Evolutionary conservation across 352 stramenopile genomes (phyloP), one percentile per base, ranked within the genome.

Genomic region (Globisporangium alternatum): DNA sequence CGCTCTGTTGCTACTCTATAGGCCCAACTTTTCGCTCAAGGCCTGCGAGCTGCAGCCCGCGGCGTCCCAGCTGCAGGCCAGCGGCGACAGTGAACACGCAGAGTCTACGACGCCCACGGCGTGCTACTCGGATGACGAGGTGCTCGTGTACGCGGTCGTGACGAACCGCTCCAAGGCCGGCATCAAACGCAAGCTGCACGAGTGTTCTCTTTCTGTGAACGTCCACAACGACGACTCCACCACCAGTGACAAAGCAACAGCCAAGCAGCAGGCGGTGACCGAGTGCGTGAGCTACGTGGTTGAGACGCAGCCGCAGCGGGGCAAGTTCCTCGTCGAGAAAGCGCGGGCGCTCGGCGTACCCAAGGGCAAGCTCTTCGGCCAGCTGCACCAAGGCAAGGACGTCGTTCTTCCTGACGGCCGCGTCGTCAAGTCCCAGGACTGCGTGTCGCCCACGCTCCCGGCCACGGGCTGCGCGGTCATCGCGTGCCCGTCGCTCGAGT

Each of bases 241-340:
- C 39, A 15, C 22, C 35, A n/a, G 25, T 30, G 48, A 37, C 21
- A 4, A 53, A 7, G 17, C 28, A 37, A 28, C 56, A 13, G 2
- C 25, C 9, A 21, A 65, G 19, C 22, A 22, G 7, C 7, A 51
- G 35, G 10, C 53, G 12, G 39, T 60, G 12, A 78, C 85, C 37
- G 73, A 80, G 37, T 78, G 72, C 53, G 81, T 89, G 51, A 89
- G 76, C 47, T 95, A 92, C 66, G 71, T 95, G 21, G 72, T 91
- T 25, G 83, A 93, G 66, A 93, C 84, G n/a, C 75, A 69, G 3
- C 67, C 71, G 21, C 80, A 91, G 60, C 74, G 83, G 33, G 87
- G 87, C 54, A 95, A 94, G 59, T 93, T 95, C 49, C 59, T 95
- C 0, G 80, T 95, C 25, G 75, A 92, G 43, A 81, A 78, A 30